Evolutionary conservation across 371 early-diverging fungal species (phyloP).

Genomic region (Modicella reniformis): DNA sequence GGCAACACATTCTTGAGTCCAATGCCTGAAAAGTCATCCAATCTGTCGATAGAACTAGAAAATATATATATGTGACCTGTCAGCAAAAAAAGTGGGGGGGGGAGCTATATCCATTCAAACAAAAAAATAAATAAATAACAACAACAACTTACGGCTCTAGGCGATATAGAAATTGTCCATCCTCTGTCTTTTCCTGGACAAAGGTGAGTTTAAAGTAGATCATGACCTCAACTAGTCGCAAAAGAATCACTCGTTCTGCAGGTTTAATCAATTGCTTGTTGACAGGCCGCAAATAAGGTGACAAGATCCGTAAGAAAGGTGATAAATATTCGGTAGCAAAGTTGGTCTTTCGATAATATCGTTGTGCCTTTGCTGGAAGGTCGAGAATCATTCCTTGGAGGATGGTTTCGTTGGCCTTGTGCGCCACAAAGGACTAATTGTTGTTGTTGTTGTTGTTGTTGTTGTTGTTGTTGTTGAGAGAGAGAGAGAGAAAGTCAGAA

Average conservation of each 20-base stretch:
- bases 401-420: slow-evolving; percentile 68
- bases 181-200: slow-evolving; percentile 74
- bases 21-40: slow-evolving; percentile 58
- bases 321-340: slow-evolving; percentile 72
- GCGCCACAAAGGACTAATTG: slow-evolving; percentile 59
- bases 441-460: not conserved
- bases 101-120: not conserved
- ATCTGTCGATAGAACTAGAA: slow-evolving; percentile 67
- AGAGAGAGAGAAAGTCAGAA: not conserved
- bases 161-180: slow-evolving; percentile 73
- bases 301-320: slow-evolving; percentile 76
- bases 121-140: not conserved
- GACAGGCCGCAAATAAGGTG: slow-evolving; percentile 80
- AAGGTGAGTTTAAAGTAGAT: slow-evolving; percentile 78
- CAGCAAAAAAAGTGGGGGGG: not conserved
- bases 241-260: slow-evolving; percentile 67
- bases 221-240: slow-evolving; percentile 79
- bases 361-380: slow-evolving; percentile 60
- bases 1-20: slow-evolving; percentile 61
- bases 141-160: slow-evolving; percentile 81
- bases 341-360: slow-evolving; percentile 58
- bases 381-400: slow-evolving; percentile 63
- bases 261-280: slow-evolving; percentile 77
- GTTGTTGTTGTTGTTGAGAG: not conserved
- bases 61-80: not conserved